Evolutionary conservation across 768 basidiomycete species (phyloP).

Genomic region (Collybia nuda): DNA sequence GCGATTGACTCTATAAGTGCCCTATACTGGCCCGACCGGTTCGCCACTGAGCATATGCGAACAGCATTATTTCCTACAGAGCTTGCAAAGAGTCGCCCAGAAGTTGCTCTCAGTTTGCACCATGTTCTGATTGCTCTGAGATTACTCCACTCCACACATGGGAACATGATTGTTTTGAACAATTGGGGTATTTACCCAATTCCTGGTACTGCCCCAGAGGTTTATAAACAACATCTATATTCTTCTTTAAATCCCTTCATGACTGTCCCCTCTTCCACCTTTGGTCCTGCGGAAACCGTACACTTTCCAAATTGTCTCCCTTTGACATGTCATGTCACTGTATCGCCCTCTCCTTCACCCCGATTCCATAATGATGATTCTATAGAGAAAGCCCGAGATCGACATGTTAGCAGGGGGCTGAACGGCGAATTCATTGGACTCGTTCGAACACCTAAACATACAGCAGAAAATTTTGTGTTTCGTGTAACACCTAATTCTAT

Average conservation of each 20-base stretch:
- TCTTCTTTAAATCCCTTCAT: constrained; percentile 19
- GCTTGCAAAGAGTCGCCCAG: constrained; percentile 4
- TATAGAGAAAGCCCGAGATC: background rate
- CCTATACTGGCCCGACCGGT: constrained; percentile 79
- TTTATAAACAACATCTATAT: constrained; percentile 54
- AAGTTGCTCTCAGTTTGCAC: constrained; percentile 31
- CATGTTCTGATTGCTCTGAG: constrained; percentile 51
- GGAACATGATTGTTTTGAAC: constrained; percentile 53
- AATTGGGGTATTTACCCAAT: constrained; percentile 53
- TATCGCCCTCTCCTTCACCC: background rate
- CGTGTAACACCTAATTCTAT: constrained; percentile 5
- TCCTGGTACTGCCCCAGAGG: constrained; percentile 5
- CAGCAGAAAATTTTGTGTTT: constrained; percentile 6
- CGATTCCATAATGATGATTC: background rate
- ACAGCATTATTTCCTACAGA: constrained; percentile 11
- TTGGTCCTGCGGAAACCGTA: background rate
- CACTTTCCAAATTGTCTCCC: constrained; percentile 2
- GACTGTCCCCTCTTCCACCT: background rate
- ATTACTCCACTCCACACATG: constrained; percentile 44
- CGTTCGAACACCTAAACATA: constrained; percentile 4
- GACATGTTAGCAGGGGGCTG: background rate
- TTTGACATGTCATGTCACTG: constrained; percentile 17
- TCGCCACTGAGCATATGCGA: constrained; percentile 54
- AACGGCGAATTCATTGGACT: constrained; percentile 1
- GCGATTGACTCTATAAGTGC: constrained; percentile 76